These are phyloP conservation scores for Citeromyces nyonsensis DNA, from an alignment of 805 yeast species.

Conservation along the genomic window DNA sequence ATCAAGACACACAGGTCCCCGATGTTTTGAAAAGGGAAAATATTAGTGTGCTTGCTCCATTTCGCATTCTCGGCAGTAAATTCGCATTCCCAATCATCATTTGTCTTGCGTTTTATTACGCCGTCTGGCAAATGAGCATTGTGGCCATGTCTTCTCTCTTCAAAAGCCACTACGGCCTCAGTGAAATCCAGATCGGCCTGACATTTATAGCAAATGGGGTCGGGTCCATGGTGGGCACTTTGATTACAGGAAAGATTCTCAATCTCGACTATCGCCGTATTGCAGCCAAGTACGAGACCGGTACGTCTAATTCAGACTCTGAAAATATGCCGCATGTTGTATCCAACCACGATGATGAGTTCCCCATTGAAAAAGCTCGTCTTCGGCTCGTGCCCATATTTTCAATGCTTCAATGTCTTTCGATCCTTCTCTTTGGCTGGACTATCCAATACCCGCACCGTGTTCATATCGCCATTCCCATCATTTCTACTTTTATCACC, in stretches of 20 bases:
- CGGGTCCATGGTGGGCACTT: conserved; percentile 46
- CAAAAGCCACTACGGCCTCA: conserved; percentile 28
- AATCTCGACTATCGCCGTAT: conserved; percentile 26
- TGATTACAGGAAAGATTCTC: conserved; percentile 38
- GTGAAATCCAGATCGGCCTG: conserved; percentile 45
- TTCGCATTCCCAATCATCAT: too few species aligned
- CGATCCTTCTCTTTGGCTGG: conserved; percentile 57
- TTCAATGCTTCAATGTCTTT: conserved; percentile 17
- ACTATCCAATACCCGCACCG: conserved; percentile 34
- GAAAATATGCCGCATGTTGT: too few species aligned
- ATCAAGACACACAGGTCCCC: too few species aligned
- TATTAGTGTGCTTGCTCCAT: conserved; percentile 18
- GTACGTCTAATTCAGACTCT: background rate
- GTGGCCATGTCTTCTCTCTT: conserved; percentile 45
- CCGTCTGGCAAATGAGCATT: too few species aligned
- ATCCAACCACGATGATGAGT: too few species aligned
- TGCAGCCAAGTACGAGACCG: background rate
- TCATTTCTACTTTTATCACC: conserved; percentile 40
- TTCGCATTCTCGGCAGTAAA: conserved; percentile 23
- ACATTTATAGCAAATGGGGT: conserved; percentile 66
- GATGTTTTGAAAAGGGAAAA: conserved; percentile 3
- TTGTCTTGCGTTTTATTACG: too few species aligned
- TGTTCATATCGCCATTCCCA: conserved; percentile 33
- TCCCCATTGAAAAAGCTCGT: conserved; percentile 41
- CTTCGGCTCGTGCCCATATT: conserved; percentile 29